Base-by-base conservation (phyloP, 2,329 filamentous ascomycete genomes). In the Xylaria digitata region DNA sequence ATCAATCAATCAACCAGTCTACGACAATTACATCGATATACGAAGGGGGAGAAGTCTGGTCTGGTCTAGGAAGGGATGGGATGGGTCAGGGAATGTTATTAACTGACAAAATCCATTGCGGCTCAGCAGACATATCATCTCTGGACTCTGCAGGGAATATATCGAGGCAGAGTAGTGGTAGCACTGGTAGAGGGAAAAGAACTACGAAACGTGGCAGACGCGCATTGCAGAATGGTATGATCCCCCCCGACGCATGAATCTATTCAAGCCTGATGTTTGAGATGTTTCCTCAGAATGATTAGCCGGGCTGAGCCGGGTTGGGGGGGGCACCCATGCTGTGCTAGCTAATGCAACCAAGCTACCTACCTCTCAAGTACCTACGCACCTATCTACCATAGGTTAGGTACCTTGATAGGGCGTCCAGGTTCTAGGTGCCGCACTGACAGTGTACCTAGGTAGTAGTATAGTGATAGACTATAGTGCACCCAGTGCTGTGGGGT, bases 91-190 rank as follows among this genome's bases (percentile, higher is more conserved):
- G 11, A 15, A 43, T 13, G 32, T 48, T 40, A 40, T 48, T 32
- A 30, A 78, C 85, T 80, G 71, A 87, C 85, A 81, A 87, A 87
- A 79, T 87, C 85, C 85, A 87, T 87, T 76, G 75, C 79, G 78
- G 77, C 78, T 73, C 76, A 75, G 77, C 77, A 80, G 78, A 80
- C 84, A 85, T 86, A 75, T 81, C 85, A 75, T 68, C 70, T 60
- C 48, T 48, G 49, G 30, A 59, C 30, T 9, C 32, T 37, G 11
- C 34, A 13, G 34, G 34, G 8, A 37, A 37, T 26, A 26, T 26
- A 26, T 26, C 26, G 26, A 26, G 26, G 26, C 26, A 26, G 8
- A 13, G 34, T 11, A 37, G 50, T 32, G 49, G 32, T 62, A 13
- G 34, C 11, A 37, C 46, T 32, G 49, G 32, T 62, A 42, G 43